Evolutionary conservation across 257 asterid genomes (phyloP), one percentile per base, ranked within the genome.

Genomic region (Perilla frutescens): DNA sequence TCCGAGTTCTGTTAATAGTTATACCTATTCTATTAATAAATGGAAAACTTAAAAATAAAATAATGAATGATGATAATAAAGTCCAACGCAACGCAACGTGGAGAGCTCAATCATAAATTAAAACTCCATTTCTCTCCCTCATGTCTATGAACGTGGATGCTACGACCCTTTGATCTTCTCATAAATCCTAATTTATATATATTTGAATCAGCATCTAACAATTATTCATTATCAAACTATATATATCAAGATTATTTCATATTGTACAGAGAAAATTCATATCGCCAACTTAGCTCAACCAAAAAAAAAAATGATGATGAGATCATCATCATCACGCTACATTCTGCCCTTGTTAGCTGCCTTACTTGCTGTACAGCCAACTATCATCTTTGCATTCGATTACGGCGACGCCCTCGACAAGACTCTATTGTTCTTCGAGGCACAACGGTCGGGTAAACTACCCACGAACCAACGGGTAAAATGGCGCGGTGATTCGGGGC

Each of bases 401-500:
- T 90, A 90, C 11, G 84, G 79, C 5, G 77, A 70, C n/a, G 96
- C 94, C 59, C 77, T 88, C 39, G 87, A 82, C 66, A 86, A 90
- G 71, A 83, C 82, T 43, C 53, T 90, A 76, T 44, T 86, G 72
- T 88, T 88, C 71, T 83, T 86, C 15, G 91, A 88, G 81, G 91
- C 94, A 3, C 96, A 90, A 68, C 79, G 92, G 54, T 90, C 94
- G 0, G 96, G 96, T 36, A 84, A 85, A 66, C 59, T 88, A 31
- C 89, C 96, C 2, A 37, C 59, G 0, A 55, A 80, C 63, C 87
- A 83, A 67, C 87, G 85, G 0, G 82, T 85, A 3, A 88, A 83
- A 64, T 90, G 96, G 96, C 90, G 94, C 0, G 82, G 80, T 0
- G 68, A 88, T 71, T 90, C 96, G 1, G 96, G 83, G 47, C 87